phyloP scores from a whole-genome alignment of 176 grass and related monocot species.

The Raddia guianensis region DNA sequence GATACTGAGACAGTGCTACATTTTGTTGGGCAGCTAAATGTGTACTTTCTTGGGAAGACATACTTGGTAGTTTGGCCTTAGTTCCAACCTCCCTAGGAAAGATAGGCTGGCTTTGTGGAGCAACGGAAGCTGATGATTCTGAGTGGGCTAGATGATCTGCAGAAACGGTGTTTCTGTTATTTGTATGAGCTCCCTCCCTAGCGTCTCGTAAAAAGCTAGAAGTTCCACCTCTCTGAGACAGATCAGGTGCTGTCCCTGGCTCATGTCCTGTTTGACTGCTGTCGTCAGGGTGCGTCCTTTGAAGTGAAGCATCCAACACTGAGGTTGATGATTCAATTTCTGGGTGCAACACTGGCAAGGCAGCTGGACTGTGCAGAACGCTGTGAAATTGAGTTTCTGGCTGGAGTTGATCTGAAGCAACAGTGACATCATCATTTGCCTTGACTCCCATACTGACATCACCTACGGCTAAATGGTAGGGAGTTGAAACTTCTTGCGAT shows the following conservation, averaged over 20 bases:
- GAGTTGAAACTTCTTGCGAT: not conserved
- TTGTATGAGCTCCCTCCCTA: not conserved
- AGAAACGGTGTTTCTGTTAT: not conserved
- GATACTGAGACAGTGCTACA: constrained; percentile 22
- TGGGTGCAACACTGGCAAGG: not conserved
- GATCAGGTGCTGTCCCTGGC: constrained; percentile 10
- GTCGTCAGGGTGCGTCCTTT: constrained; percentile 15
- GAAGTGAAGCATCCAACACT: not conserved
- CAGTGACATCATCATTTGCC: not conserved
- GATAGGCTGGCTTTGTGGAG: not conserved
- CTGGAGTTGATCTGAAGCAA: not conserved
- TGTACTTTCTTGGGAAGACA: constrained; percentile 30
- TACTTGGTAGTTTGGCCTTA: constrained; percentile 24
- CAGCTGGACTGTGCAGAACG: not conserved
- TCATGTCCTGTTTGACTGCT: constrained; percentile 3
- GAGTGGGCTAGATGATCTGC: not conserved
- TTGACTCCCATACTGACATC: not conserved
- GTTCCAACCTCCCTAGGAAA: constrained; percentile 1
- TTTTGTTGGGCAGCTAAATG: constrained; percentile 22
- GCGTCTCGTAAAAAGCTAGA: not conserved
- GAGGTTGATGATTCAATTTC: constrained; percentile 9
- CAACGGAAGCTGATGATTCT: not conserved
- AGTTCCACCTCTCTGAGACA: not conserved
- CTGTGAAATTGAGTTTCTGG: constrained; percentile 10
- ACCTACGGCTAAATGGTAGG: not conserved